phyloP scores from a whole-genome alignment of 1,284 basidiomycete species.

The Cryptococcus sp. region DNA sequence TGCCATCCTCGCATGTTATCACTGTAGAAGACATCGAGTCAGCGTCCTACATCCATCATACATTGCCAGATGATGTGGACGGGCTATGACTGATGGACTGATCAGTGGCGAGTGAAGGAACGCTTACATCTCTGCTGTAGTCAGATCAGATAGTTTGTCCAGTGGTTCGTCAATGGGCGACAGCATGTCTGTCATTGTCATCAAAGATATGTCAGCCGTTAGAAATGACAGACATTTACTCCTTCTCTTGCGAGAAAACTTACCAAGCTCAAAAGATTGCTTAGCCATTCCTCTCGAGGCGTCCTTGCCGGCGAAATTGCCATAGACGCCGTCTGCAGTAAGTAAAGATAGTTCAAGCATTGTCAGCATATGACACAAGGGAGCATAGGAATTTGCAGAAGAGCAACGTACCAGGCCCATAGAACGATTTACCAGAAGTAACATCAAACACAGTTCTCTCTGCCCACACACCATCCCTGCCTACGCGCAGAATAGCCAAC shows the following conservation, averaged over 20 bases:
- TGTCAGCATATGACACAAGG: not conserved
- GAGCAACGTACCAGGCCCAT: constrained; percentile 74
- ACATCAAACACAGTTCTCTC: constrained; percentile 90
- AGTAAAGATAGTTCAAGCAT: not conserved
- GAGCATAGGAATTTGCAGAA: not conserved
- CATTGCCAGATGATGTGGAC: too few species aligned
- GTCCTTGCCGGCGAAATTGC: constrained; percentile 93
- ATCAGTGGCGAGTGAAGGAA: too few species aligned
- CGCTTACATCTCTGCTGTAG: constrained; percentile 75
- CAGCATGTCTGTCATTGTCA: constrained; percentile 71
- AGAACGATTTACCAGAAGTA: constrained; percentile 81
- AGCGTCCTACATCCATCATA: not conserved
- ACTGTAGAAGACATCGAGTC: constrained; percentile 53
- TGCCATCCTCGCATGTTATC: constrained; percentile 93
- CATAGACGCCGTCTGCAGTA: constrained; percentile 81
- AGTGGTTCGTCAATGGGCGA: constrained; percentile 81
- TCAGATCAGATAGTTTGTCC: constrained; percentile 77
- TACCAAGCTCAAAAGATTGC: constrained; percentile 87
- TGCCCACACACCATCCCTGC: constrained; percentile 45
- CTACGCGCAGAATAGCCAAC: constrained; percentile 74
- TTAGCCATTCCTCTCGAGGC: constrained; percentile 95
- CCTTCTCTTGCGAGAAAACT: constrained; percentile 41
- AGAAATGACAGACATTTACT: not conserved
- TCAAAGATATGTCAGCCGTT: not conserved
- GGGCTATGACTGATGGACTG: too few species aligned